Percentiles rank a stretch among this genome's conserved stretches.
Conservation (phyloP, 768 basidiomycete species). For the Tylopilus rubrobrunneus region DNA sequence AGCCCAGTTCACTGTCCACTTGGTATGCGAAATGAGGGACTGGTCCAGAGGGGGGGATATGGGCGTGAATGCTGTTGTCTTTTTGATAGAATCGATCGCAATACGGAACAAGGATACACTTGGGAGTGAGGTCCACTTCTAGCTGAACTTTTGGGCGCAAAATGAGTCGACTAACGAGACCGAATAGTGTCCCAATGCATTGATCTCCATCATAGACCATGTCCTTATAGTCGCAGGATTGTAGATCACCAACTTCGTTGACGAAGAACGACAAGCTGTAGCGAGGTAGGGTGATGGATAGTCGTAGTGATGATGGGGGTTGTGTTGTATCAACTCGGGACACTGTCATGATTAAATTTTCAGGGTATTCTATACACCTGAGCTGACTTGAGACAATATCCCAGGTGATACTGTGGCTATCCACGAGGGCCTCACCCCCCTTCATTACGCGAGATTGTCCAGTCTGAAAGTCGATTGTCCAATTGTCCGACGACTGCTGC, state of each 20-base stretch:
- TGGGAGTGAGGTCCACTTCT: background rate
- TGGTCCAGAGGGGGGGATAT: background rate
- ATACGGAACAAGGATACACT: background rate
- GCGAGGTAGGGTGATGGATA: background rate
- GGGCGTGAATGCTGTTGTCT: background rate
- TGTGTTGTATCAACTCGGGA: background rate
- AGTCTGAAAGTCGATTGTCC: background rate
- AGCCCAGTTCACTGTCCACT: background rate
- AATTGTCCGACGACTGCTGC: background rate
- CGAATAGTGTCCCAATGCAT: background rate
- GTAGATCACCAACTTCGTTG: background rate
- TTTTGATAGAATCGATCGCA: background rate
- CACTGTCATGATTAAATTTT: background rate
- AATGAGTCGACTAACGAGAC: background rate
- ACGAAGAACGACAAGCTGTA: background rate
- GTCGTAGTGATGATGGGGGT: background rate
- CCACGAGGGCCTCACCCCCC: background rate
- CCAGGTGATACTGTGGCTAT: background rate
- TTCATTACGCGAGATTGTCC: background rate
- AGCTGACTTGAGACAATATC: background rate
- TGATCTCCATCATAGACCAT: constrained; percentile 1
- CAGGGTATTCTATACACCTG: background rate
- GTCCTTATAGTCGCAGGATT: background rate
- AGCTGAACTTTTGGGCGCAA: background rate
- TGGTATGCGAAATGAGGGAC: background rate